phyloP scores from a whole-genome alignment of 306 rosid species.

The Cercis canadensis region DNA sequence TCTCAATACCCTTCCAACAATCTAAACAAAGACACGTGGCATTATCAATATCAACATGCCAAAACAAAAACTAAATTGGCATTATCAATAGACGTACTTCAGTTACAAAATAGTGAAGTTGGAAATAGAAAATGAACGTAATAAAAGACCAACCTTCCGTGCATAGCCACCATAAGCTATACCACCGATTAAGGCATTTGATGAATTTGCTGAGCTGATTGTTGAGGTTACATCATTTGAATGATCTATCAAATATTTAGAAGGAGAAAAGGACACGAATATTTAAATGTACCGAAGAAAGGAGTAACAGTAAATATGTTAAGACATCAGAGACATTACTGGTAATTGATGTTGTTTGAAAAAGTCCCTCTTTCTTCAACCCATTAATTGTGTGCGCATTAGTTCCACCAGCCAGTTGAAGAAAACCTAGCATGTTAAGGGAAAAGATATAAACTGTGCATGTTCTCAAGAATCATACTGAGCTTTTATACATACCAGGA shows the following conservation, averaged over 20 bases:
- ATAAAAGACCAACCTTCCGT: constrained; percentile 62
- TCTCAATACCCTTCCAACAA: constrained; percentile 80
- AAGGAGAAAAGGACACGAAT: background rate
- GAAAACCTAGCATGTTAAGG: constrained; percentile 63
- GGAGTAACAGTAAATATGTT: constrained; percentile 9
- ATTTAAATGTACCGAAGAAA: constrained; percentile 6
- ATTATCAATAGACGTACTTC: too few species aligned
- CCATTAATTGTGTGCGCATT: constrained; percentile 87
- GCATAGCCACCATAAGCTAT: constrained; percentile 96
- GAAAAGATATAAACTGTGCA: constrained; percentile 6
- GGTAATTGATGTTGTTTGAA: constrained; percentile 46
- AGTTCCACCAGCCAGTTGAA: constrained; percentile 97
- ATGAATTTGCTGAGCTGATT: constrained; percentile 37
- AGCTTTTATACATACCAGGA: constrained; percentile 59
- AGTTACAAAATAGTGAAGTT: too few species aligned
- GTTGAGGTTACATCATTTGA: constrained; percentile 39
- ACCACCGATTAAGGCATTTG: constrained; percentile 62
- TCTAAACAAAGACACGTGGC: constrained; percentile 48
- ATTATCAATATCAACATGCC: background rate
- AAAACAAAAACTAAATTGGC: too few species aligned
- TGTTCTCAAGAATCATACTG: constrained; percentile 1
- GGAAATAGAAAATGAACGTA: background rate
- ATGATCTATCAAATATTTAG: constrained; percentile 38
- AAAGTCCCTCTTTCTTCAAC: constrained; percentile 69
- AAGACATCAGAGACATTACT: constrained; percentile 38